Percentiles rank a stretch among this genome's conserved stretches.
Conservation (phyloP, 2,329 filamentous ascomycete genomes). For the Teratosphaeria pseudoeucalypti region DNA sequence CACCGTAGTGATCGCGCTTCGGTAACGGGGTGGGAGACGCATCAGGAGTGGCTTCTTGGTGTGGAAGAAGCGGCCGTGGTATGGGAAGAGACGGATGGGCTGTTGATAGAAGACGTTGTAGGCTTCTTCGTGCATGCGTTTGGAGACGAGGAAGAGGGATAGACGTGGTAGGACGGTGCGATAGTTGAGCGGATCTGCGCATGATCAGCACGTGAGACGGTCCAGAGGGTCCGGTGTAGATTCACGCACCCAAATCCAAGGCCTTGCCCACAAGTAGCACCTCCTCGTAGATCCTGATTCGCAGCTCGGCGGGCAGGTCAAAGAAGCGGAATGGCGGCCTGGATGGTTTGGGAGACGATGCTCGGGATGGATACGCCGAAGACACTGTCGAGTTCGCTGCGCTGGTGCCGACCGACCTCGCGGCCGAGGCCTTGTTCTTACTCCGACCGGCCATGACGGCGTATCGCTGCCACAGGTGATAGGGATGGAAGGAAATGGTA, state of each 20-base stretch:
- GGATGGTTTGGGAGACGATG: conserved; percentile 11
- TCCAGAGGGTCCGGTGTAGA: too few relatives aligned
- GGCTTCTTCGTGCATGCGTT: conserved; percentile 52
- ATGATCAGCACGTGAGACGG: neutral
- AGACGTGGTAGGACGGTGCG: conserved; percentile 49
- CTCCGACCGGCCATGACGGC: conserved; percentile 4
- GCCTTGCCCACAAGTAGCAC: conserved; percentile 48
- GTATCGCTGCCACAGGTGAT: conserved; percentile 18
- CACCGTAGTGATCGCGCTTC: conserved; percentile 50
- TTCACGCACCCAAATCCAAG: conserved; percentile 45
- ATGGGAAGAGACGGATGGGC: conserved; percentile 56
- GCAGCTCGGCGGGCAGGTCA: conserved; percentile 57
- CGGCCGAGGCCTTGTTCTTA: neutral
- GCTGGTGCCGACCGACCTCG: conserved; percentile 9
- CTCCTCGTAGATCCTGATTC: conserved; percentile 57
- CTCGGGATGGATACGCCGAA: conserved; percentile 12
- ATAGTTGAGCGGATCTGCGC: conserved; percentile 51
- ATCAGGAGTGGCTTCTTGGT: conserved; percentile 61
- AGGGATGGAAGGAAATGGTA: conserved; percentile 4
- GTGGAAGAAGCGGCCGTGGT: conserved; percentile 57
- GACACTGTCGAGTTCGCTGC: conserved; percentile 15
- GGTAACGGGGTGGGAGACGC: conserved; percentile 52
- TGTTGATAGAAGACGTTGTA: conserved; percentile 56
- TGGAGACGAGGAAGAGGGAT: conserved; percentile 50
- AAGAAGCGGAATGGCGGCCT: conserved; percentile 52